Conservation (phyloP, 768 basidiomycete genomes). For the Auriscalpium microsporum region DNA sequence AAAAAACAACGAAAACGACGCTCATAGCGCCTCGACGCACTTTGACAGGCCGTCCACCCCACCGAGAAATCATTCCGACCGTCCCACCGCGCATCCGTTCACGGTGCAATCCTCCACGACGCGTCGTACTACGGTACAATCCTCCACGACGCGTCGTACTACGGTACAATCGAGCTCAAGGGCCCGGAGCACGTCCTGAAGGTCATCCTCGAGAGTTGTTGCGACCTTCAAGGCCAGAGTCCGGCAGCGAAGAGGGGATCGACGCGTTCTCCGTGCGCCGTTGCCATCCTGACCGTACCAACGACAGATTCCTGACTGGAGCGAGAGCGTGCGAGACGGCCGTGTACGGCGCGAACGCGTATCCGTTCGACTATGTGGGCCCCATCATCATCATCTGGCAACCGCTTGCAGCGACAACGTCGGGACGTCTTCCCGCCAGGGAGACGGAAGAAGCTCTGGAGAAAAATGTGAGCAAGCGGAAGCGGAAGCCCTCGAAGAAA, state of each 20-base stretch:
- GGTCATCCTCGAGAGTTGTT: slow-evolving; percentile 42
- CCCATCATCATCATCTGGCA: slow-evolving; percentile 73
- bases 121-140: too few species aligned
- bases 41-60: slow-evolving; percentile 65
- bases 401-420: slow-evolving; percentile 21
- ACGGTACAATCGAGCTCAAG: slow-evolving; percentile 62
- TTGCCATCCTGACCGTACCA: too few species aligned
- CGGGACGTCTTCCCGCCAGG: neutral
- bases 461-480: slow-evolving; percentile 17
- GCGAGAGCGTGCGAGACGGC: slow-evolving; percentile 57
- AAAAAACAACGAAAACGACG: too few species aligned
- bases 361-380: slow-evolving; percentile 64
- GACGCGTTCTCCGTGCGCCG: neutral
- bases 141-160: slow-evolving; percentile 86
- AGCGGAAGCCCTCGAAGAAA: slow-evolving; percentile 20
- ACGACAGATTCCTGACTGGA: slow-evolving; percentile 53
- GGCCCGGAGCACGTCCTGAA: slow-evolving; percentile 53
- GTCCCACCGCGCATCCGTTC: slow-evolving; percentile 80
- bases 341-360: slow-evolving; percentile 52
- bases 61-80: slow-evolving; percentile 91
- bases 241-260: slow-evolving; percentile 55
- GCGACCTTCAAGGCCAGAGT: slow-evolving; percentile 54
- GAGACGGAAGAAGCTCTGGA: slow-evolving; percentile 3
- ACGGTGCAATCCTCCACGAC: too few species aligned
- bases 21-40: too few species aligned